A percentile compares a stretch with the other conserved stretches of the same genome.
Evolutionary conservation across 371 early-diverging fungal species (phyloP).

Genomic region (Rhizopus sp.): DNA sequence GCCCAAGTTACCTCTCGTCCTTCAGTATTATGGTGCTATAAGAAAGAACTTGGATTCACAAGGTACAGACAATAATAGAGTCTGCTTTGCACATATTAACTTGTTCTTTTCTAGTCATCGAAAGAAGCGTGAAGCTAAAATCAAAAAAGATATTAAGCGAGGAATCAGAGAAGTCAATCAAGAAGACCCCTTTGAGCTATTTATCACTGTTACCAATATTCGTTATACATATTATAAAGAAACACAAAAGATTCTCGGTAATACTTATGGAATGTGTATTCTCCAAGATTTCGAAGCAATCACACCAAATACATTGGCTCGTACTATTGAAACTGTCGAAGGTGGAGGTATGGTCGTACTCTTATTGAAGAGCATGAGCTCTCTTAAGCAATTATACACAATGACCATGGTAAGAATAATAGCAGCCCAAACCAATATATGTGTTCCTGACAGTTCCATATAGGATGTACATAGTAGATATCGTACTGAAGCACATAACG

Average conservation of each 20-base stretch:
- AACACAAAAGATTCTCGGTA: conserved; percentile 97
- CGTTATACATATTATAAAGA: conserved; percentile 99
- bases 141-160: conserved; percentile 88
- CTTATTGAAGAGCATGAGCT: conserved; percentile 90
- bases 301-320: conserved; percentile 97
- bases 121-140: conserved; percentile 94
- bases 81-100: background rate
- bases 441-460: background rate
- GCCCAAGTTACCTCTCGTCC: conserved; percentile 90
- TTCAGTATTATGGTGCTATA: conserved; percentile 98
- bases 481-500: conserved; percentile 91
- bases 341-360: conserved; percentile 98
- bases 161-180: conserved; percentile 89
- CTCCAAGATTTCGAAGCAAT: conserved; percentile 99
- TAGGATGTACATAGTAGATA: conserved; percentile 94
- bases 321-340: conserved; percentile 98
- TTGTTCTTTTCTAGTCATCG: conserved; percentile 65
- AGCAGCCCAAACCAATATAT: background rate
- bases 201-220: conserved; percentile 93
- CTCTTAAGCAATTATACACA: conserved; percentile 95
- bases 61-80: conserved; percentile 40
- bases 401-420: conserved; percentile 84
- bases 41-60: conserved; percentile 95
- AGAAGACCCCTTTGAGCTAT: conserved; percentile 96
- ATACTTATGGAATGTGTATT: conserved; percentile 98